Evolutionary conservation across 768 basidiomycete genomes (phyloP), one percentile per base, ranked within the genome.

Genomic region (Hericium alpestre): DNA sequence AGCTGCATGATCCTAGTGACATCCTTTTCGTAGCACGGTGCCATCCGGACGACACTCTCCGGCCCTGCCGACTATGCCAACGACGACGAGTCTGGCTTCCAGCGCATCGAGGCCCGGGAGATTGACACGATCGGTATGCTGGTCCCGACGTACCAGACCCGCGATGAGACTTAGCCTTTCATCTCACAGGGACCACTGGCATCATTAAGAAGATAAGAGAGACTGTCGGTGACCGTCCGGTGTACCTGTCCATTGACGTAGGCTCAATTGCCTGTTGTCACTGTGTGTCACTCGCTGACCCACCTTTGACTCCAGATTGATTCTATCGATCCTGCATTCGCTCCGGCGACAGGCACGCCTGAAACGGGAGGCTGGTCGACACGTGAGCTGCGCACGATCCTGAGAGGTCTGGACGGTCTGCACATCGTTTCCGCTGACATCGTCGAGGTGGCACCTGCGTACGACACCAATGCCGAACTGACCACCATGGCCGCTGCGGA

Each of bases 291-390:
- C 22, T 54, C 38, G 32, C 9, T 46, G 25, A 53, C 25, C 53
- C 41, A 22, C 38, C 37, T 39, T 54, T 38, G n/a, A 15, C 49
- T 51, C 18, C 38, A 86, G 84, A 87, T 87, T 59, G 86, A 87
- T 65, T 83, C 83, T 47, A 85, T 88, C 59, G 88, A 90, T 69
- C 89, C 88, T 18, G 83, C 82, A 15, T 87, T 89, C 60, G 89
- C 88, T 1, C 89, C 88, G 25, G 88, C 87, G 0, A 89, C 89
- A 0, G 89, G 89, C 4, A 91, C 90, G 0, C 90, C 89, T 0
- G 90, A 91, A 70, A 85, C 88, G 0, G 89, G 88, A 0, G 88
- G 81, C 10, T 90, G 87, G 89, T 85, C 87, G 4, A 89, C 88
- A 7, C 83, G 90, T 57, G 89, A 92, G 69, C 71, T 90, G 53